These are phyloP conservation scores for Fraxinus angustifolia DNA, from an alignment of 305 asterid genomes.

Conservation along the genomic window DNA sequence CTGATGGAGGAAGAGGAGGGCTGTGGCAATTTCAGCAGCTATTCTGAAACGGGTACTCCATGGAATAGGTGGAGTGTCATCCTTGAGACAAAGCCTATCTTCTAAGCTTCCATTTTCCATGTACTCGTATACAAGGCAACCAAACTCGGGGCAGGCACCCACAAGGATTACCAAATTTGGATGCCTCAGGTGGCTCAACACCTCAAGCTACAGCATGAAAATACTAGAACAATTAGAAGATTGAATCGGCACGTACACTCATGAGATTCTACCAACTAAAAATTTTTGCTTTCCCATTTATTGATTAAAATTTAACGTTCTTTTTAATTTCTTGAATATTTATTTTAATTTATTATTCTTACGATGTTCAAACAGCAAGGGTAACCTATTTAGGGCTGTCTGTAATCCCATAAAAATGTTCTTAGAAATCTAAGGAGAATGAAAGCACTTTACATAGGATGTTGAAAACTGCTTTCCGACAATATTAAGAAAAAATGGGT, in stretches of 20 bases:
- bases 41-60: slow-evolving; percentile 30
- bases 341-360: background rate
- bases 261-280: background rate
- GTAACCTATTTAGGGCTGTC: background rate
- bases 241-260: background rate
- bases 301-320: background rate
- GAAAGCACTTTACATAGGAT: background rate
- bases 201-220: slow-evolving; percentile 25
- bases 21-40: slow-evolving; percentile 33
- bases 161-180: slow-evolving; percentile 35
- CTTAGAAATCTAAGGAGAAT: background rate
- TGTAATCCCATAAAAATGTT: background rate
- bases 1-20: slow-evolving; percentile 30
- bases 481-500: background rate
- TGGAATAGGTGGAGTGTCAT: slow-evolving; percentile 29
- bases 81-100: slow-evolving; percentile 27
- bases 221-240: background rate
- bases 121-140: slow-evolving; percentile 32
- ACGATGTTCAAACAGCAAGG: background rate
- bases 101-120: slow-evolving; percentile 35
- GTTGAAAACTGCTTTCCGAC: background rate
- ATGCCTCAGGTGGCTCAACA: slow-evolving; percentile 30
- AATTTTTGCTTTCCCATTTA: background rate
- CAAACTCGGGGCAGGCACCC: slow-evolving; percentile 34
- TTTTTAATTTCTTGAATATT: background rate